Evolutionary conservation across 2,329 filamentous ascomycete genomes (phyloP), one percentile per base, ranked within the genome.

Genomic region (Penicillium sp.): DNA sequence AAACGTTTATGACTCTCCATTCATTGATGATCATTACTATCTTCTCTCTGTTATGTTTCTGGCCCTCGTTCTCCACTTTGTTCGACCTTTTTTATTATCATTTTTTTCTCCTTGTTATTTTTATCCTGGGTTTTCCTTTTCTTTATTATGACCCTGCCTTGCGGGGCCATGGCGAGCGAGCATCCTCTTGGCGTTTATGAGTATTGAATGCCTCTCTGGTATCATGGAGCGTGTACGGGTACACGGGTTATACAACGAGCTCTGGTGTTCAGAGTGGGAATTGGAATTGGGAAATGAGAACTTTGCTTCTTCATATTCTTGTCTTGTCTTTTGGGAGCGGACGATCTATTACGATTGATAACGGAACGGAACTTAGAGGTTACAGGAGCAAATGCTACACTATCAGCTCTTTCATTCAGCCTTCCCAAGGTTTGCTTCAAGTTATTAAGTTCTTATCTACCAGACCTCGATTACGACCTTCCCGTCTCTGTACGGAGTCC

Each of bases 121-220:
- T 4, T 28, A 11, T 25, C 17, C 20, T 5, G n/a, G 15, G 17
- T 42, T 31, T 53, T 28, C 17, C 17, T 20, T 15, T 28, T 51
- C n/a, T 35, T 37, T 34, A 17, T 25, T 17, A 39, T 42, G 38
- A 55, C 41, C 41, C 41, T 11, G 41, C 39, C 39, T 20, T 55
- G 17, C 14, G 17, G 52, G 51, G 22, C 31, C 20, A 55, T 61
- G 55, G 58, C 55, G 58, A 64, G 62, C 60, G 60, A 64, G 62
- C 62, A 64, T 64, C 41, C 59, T 59, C 47, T 60, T 54, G 62
- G 63, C 63, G 61, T 65, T 61, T 51, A 50, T 54, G 12, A 35
- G 51, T n/a, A 43, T 43, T 7, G n/a, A 53, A 11, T 31, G 25
- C 10, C 20, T 17, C 47, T 51, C n/a, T 53, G 60, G 58, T 61